phyloP scores from a whole-genome alignment of 73 alveolate species.

The Breviolum minutum region DNA sequence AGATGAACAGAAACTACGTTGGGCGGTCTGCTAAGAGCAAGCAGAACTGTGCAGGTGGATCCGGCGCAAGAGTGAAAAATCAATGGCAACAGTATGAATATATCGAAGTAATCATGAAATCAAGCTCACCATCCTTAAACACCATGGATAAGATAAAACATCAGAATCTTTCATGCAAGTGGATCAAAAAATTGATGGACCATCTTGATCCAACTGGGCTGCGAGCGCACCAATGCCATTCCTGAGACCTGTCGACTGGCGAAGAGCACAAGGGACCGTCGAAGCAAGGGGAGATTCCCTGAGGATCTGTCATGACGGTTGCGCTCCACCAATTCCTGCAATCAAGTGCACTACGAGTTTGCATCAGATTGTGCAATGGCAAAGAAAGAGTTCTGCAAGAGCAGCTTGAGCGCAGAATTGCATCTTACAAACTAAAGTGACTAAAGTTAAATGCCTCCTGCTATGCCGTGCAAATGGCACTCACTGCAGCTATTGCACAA shows the following conservation, averaged over 20 bases:
- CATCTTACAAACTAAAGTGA: background rate
- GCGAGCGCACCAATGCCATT: conserved; percentile 80
- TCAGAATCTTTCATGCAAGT: background rate
- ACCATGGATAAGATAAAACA: background rate
- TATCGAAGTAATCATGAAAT: background rate
- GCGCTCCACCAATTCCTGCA: conserved; percentile 89
- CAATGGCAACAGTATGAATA: no score
- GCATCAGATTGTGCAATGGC: no score
- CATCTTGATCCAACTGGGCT: background rate
- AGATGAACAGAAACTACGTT: conserved; percentile 47
- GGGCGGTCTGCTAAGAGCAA: conserved; percentile 64
- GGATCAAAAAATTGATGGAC: background rate
- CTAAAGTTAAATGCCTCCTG: background rate
- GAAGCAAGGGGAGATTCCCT: background rate
- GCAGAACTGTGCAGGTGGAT: conserved; percentile 34
- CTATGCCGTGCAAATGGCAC: background rate
- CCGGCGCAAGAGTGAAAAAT: no score
- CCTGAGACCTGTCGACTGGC: conserved; percentile 51
- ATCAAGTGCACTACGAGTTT: no score
- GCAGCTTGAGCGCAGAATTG: no score
- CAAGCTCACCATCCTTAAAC: background rate
- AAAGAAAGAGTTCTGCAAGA: no score
- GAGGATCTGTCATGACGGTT: conserved; percentile 64
- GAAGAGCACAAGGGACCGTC: background rate
- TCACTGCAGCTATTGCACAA: background rate